Conservation (phyloP, 139 green algal species). For the Auxenochlorella protothecoides region DNA sequence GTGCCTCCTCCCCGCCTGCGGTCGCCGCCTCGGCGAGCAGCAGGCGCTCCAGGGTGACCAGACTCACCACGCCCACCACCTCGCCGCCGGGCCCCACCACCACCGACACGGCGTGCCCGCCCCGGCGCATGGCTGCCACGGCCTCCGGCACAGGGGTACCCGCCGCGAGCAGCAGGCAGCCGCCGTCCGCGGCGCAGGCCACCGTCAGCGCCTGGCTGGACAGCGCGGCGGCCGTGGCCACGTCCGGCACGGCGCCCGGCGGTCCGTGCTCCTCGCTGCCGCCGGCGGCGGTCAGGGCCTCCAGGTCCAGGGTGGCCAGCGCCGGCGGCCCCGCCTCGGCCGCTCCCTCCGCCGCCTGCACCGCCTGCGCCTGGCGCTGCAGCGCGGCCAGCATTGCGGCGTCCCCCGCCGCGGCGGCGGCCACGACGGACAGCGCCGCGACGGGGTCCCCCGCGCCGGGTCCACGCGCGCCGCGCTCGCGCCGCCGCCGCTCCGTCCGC, state of each 20-base stretch:
- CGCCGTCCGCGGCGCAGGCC: no score
- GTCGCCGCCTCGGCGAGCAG: slow-evolving; percentile 2
- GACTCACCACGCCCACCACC: slow-evolving; percentile 16
- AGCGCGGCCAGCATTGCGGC: neutral
- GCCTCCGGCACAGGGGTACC: slow-evolving; percentile 1
- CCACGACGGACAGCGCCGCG: slow-evolving; percentile 1
- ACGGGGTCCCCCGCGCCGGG: slow-evolving; percentile 30
- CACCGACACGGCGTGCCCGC: slow-evolving; percentile 11
- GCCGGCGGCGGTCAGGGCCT: no score
- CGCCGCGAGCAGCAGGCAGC: slow-evolving; percentile 10
- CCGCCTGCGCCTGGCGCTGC: neutral
- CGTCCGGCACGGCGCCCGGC: neutral
- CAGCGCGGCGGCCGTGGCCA: neutral
- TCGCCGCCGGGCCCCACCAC: slow-evolving; percentile 11
- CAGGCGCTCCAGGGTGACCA: slow-evolving; percentile 4
- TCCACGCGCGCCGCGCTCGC: slow-evolving; percentile 43
- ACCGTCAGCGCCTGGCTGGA: neutral
- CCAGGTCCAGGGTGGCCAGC: no score
- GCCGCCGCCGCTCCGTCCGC: slow-evolving; percentile 18
- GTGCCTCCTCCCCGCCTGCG: no score
- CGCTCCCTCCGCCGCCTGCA: no score
- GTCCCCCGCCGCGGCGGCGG: neutral
- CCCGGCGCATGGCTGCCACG: slow-evolving; percentile 11
- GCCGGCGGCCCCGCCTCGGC: no score
- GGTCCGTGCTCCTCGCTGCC: slow-evolving; percentile 1